Conservation (phyloP, 139 green algal species). For the Ulvella scutata region DNA sequence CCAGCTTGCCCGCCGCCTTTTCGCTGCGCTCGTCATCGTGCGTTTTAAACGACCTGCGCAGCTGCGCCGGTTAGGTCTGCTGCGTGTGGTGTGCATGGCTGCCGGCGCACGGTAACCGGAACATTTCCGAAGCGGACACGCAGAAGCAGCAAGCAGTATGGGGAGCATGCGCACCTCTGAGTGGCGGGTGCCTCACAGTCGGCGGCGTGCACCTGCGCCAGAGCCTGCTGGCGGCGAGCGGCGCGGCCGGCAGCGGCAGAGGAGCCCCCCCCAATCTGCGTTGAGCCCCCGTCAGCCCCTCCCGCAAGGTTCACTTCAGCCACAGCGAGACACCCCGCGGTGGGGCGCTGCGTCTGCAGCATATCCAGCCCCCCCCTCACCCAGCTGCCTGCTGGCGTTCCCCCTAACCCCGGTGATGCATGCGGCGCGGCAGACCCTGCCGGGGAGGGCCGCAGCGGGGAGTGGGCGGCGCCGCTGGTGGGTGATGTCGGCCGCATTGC, state of each 20-base stretch:
- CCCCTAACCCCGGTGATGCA: no score
- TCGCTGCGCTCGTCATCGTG: neutral
- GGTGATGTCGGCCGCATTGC: no score
- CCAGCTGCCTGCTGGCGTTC: no score
- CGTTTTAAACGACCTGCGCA: constrained; percentile 2
- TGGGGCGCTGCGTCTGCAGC: neutral
- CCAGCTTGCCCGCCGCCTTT: neutral
- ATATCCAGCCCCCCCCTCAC: neutral
- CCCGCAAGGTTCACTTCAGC: neutral
- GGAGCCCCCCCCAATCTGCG: no score
- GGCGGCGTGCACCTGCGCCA: neutral
- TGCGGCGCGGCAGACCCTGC: neutral
- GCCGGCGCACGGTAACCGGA: no score
- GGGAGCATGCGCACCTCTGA: no score
- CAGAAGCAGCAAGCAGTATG: no score
- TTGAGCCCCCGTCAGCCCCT: no score
- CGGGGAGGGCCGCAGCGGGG: neutral
- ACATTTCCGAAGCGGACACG: no score
- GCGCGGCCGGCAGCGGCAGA: neutral
- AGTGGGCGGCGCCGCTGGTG: neutral
- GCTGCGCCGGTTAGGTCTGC: no score
- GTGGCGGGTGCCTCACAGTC: no score
- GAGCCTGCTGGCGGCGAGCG: neutral
- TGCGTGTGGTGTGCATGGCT: no score
- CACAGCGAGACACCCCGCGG: neutral